A percentile compares a stretch with the other conserved stretches of the same genome.
These are phyloP conservation scores for Annona squamosa DNA, from an alignment of 164 flowering plant species.

Conservation along the genomic window DNA sequence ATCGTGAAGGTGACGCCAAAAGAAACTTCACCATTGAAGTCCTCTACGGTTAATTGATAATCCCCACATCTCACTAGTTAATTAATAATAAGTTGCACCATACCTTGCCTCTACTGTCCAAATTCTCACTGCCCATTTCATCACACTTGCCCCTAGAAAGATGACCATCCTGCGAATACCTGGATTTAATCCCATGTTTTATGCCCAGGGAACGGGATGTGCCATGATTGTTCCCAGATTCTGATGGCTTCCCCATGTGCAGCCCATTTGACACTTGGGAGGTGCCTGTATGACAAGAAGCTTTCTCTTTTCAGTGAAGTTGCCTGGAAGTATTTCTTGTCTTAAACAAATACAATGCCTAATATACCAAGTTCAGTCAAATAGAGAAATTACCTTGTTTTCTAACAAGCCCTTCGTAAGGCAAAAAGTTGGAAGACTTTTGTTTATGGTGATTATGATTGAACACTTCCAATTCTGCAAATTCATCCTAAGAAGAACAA, in stretches of 20 bases:
- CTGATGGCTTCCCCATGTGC: slow-evolving; percentile 2
- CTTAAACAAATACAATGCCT: too few species aligned
- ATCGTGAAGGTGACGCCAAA: neutral
- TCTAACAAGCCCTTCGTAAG: slow-evolving; percentile 14
- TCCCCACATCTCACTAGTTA: neutral
- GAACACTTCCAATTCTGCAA: slow-evolving; percentile 32
- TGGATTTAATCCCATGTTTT: slow-evolving; percentile 16
- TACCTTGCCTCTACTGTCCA: slow-evolving; percentile 37
- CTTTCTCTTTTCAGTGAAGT: neutral
- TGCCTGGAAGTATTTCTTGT: neutral
- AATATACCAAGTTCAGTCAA: too few species aligned
- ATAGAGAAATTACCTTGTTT: slow-evolving; percentile 26
- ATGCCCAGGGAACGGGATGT: slow-evolving; percentile 9
- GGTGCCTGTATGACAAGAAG: slow-evolving; percentile 14
- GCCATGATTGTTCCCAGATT: slow-evolving; percentile 10
- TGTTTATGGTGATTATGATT: slow-evolving; percentile 19
- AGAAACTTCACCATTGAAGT: neutral
- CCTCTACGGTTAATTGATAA: neutral
- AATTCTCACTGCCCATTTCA: slow-evolving; percentile 16
- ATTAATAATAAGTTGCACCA: neutral
- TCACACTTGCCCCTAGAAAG: slow-evolving; percentile 9
- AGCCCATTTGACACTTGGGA: neutral
- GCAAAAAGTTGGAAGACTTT: slow-evolving; percentile 18
- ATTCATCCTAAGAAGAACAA: slow-evolving; percentile 40
- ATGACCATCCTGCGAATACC: slow-evolving; percentile 13